Percentiles rank a stretch among this genome's conserved stretches.
Evolutionary conservation across 345 rosid species (phyloP).

Genomic region (Lenwebbia sp.): DNA sequence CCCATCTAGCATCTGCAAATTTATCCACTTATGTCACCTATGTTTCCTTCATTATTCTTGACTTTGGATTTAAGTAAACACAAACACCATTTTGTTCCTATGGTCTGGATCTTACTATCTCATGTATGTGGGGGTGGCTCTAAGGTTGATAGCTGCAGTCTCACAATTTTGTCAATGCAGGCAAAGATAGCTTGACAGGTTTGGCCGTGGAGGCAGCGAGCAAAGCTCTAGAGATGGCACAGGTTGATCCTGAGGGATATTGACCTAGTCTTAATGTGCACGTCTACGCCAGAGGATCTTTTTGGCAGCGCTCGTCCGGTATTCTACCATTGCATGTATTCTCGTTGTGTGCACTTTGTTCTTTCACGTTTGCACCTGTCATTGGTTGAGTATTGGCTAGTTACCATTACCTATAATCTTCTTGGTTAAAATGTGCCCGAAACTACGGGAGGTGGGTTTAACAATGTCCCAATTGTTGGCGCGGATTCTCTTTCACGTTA

Average conservation of each 20-base stretch:
- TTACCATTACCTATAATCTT: not conserved
- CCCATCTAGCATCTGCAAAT: not conserved
- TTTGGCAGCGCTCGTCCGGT: conserved; percentile 97
- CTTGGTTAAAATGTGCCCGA: not conserved
- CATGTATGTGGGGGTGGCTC: not conserved
- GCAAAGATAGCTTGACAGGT: conserved; percentile 55
- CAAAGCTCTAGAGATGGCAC: conserved; percentile 93
- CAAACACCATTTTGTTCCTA: not conserved
- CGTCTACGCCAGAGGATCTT: conserved; percentile 89
- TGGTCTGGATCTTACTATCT: not conserved
- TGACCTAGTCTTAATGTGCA: conserved; percentile 86
- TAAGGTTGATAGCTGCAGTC: not conserved
- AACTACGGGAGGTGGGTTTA: conserved; percentile 69
- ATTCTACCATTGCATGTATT: not conserved
- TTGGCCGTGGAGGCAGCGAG: conserved; percentile 71
- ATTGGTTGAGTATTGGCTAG: not conserved
- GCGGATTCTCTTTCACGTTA: conserved; percentile 78
- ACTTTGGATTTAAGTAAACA: not conserved
- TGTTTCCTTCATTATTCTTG: not conserved
- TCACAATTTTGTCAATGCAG: conserved; percentile 16
- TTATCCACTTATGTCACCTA: not conserved
- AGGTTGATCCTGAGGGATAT: conserved; percentile 73
- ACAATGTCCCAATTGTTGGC: conserved; percentile 82
- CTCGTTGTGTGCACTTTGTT: not conserved
- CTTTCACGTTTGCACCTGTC: not conserved